These are phyloP conservation scores for Dryadomyces quercivorus DNA, from an alignment of 2,329 filamentous ascomycete species.

Conservation along the genomic window DNA sequence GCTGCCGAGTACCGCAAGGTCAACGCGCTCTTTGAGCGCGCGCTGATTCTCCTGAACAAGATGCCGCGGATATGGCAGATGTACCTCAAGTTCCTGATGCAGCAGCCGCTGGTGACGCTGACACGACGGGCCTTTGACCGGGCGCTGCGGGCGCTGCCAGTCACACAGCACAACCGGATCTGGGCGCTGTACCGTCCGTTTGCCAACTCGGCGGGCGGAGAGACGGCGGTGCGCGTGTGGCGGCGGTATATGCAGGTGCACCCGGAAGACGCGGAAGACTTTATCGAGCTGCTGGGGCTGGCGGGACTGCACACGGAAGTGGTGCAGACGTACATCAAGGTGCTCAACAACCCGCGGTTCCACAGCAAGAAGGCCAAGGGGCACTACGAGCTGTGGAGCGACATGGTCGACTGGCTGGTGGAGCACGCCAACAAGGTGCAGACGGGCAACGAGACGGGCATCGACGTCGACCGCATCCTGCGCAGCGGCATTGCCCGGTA, in stretches of 20 bases:
- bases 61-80: slow-evolving; percentile 99
- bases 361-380: slow-evolving; percentile 89
- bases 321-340: slow-evolving; percentile 78
- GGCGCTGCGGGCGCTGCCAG: slow-evolving; percentile 77
- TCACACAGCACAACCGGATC: slow-evolving; percentile 91
- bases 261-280: slow-evolving; percentile 89
- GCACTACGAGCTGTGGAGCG: slow-evolving; percentile 92
- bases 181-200: slow-evolving; percentile 89
- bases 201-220: slow-evolving; percentile 77
- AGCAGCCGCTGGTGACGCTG: slow-evolving; percentile 81
- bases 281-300: slow-evolving; percentile 76
- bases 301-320: slow-evolving; percentile 82
- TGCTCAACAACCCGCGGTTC: slow-evolving; percentile 84
- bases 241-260: slow-evolving; percentile 93
- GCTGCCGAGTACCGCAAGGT: slow-evolving; percentile 80
- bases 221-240: slow-evolving; percentile 90
- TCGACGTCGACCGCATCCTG: slow-evolving; percentile 86
- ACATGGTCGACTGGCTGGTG: slow-evolving; percentile 92
- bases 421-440: slow-evolving; percentile 80
- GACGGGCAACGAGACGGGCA: slow-evolving; percentile 65
- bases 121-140: slow-evolving; percentile 85
- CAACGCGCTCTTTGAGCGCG: slow-evolving; percentile 86
- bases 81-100: slow-evolving; percentile 81
- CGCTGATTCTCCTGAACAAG: slow-evolving; percentile 88
- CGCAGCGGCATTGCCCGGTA: slow-evolving; percentile 85